Percentiles rank a stretch among this genome's conserved stretches.
Evolutionary conservation across 73 alveolate species (phyloP).

Genomic region (Halteria grandinella): DNA sequence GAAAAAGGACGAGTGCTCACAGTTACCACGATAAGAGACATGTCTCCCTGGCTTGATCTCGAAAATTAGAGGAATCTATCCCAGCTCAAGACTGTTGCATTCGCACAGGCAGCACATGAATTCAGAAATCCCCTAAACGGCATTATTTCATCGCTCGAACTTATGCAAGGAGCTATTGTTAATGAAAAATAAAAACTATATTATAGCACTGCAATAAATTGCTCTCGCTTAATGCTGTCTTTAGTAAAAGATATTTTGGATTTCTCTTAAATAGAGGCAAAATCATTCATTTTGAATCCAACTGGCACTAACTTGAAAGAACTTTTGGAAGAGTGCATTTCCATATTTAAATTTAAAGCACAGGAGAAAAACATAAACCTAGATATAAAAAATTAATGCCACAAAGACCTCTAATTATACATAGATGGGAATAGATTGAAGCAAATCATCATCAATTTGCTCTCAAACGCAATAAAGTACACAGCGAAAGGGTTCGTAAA

Average conservation of each 20-base stretch:
- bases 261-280: conserved; percentile 38
- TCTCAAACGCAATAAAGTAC: conserved; percentile 47
- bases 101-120: conserved; percentile 57
- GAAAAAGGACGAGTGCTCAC: background rate
- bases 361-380: conserved; percentile 12
- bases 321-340: background rate
- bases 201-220: conserved; percentile 20
- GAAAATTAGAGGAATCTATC: background rate
- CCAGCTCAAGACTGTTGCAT: conserved; percentile 16
- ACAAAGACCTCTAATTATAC: background rate
- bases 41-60: conserved; percentile 17
- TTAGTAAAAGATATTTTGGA: conserved; percentile 58
- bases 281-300: background rate
- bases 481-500: conserved; percentile 23
- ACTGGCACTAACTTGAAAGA: background rate
- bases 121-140: conserved; percentile 64
- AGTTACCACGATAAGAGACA: conserved; percentile 8
- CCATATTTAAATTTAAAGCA: conserved; percentile 11
- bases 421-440: conserved; percentile 35
- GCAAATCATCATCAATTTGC: conserved; percentile 27
- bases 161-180: conserved; percentile 1
- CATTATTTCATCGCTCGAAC: conserved; percentile 22
- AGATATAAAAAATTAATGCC: background rate
- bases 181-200: background rate
- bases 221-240: conserved; percentile 31